phyloP scores from a whole-genome alignment of 495 filamentous ascomycete genomes.

The Aspergillus bridgeri region DNA sequence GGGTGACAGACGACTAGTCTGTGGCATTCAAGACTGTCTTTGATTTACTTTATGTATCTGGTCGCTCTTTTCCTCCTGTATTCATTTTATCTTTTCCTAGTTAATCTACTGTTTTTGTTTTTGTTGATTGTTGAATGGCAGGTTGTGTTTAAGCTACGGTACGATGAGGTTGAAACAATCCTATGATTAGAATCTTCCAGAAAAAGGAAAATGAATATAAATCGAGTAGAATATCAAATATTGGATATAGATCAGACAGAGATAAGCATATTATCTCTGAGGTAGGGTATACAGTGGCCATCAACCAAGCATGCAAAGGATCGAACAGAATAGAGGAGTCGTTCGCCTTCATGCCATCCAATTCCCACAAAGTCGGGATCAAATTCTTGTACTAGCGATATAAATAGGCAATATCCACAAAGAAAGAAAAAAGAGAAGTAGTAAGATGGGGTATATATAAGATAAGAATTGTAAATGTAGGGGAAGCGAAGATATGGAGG shows the following conservation, averaged over 20 bases:
- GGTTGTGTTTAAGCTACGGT: too few species aligned
- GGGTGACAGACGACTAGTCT: constrained; percentile 1
- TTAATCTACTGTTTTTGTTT: too few species aligned
- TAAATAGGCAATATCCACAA: not conserved
- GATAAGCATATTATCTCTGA: not conserved
- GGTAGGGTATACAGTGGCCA: not conserved
- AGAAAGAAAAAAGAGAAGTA: not conserved
- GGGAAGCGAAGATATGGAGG: not conserved
- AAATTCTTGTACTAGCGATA: not conserved
- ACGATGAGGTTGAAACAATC: too few species aligned
- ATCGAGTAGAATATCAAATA: not conserved
- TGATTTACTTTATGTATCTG: too few species aligned
- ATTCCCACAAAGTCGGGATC: not conserved
- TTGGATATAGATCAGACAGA: not conserved
- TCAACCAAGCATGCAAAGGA: not conserved
- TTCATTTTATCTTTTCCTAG: too few species aligned
- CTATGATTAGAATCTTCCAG: too few species aligned
- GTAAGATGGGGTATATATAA: not conserved
- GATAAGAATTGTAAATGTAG: not conserved
- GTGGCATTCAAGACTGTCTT: too few species aligned
- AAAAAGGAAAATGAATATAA: too few species aligned
- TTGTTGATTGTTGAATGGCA: too few species aligned
- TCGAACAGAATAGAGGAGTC: not conserved
- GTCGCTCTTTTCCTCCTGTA: too few species aligned
- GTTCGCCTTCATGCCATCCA: not conserved